Conservation (phyloP, 1,139 yeast species). For the Scheffersomyces insectosa region DNA sequence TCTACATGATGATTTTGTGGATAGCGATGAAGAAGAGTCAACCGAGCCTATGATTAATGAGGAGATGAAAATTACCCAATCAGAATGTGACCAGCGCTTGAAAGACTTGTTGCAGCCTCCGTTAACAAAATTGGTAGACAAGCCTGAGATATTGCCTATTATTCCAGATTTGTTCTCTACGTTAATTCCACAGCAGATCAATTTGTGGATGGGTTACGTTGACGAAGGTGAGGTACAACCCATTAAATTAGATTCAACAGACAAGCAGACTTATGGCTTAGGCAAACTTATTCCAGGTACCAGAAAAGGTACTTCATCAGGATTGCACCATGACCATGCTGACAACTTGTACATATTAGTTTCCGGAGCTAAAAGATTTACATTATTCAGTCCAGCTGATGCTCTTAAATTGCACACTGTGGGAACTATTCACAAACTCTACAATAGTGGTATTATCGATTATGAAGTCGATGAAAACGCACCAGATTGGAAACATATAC, state of each 20-base stretch:
- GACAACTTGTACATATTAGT: constrained; percentile 67
- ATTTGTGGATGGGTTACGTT: constrained; percentile 65
- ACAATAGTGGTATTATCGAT: constrained; percentile 65
- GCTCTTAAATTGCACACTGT: constrained; percentile 59
- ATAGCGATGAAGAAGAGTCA: constrained; percentile 5
- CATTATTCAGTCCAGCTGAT: constrained; percentile 62
- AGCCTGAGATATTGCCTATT: constrained; percentile 32
- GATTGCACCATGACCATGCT: constrained; percentile 81
- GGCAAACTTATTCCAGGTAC: constrained; percentile 53
- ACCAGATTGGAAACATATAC: constrained; percentile 56
- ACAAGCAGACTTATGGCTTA: constrained; percentile 29
- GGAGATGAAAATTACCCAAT: constrained; percentile 6
- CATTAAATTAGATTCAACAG: constrained; percentile 3
- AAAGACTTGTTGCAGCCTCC: constrained; percentile 63
- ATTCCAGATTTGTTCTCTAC: constrained; percentile 40
- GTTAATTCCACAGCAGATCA: constrained; percentile 67
- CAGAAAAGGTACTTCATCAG: constrained; percentile 60
- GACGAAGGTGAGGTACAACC: background rate
- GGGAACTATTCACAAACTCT: constrained; percentile 54
- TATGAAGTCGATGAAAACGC: constrained; percentile 53
- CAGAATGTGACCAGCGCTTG: constrained; percentile 20
- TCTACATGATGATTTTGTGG: constrained; percentile 55
- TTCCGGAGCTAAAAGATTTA: constrained; percentile 64
- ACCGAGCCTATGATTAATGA: constrained; percentile 6
- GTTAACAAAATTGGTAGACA: constrained; percentile 41